Conservation (phyloP, 2,329 filamentous ascomycete species). For the Alternaria ventricosa region DNA sequence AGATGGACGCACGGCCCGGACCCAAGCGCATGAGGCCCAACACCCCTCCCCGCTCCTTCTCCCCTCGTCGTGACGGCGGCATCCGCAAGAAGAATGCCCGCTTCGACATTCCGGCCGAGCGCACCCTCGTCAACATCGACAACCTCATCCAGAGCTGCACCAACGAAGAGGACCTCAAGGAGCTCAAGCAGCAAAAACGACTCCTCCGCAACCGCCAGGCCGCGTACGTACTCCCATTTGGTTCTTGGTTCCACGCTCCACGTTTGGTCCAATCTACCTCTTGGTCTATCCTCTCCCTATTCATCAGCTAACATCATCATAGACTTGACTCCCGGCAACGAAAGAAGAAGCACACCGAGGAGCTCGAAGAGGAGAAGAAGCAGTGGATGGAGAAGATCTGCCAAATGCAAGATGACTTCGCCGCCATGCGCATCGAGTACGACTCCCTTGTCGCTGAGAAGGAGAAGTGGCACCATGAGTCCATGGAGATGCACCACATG, state of each 20-base stretch:
- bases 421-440: slow-evolving; percentile 69
- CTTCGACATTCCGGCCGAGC: slow-evolving; percentile 94
- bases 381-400: slow-evolving; percentile 78
- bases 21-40: slow-evolving; percentile 67
- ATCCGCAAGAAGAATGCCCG: slow-evolving; percentile 99
- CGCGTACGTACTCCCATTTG: slow-evolving; percentile 69
- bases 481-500: slow-evolving; percentile 76
- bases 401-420: slow-evolving; percentile 79
- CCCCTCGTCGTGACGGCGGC: slow-evolving; percentile 79
- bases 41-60: slow-evolving; percentile 75
- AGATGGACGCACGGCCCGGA: slow-evolving; percentile 57
- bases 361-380: slow-evolving; percentile 97
- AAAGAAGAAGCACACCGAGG: slow-evolving; percentile 98
- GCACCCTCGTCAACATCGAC: slow-evolving; percentile 94
- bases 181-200: slow-evolving; percentile 97
- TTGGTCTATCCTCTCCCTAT: slow-evolving; percentile 40
- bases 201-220: slow-evolving; percentile 94
- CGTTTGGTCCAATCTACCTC: slow-evolving; percentile 36
- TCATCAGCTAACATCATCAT: slow-evolving; percentile 46
- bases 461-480: slow-evolving; percentile 74
- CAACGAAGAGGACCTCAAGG: slow-evolving; percentile 93
- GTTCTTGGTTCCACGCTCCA: slow-evolving; percentile 52
- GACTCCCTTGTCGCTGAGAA: slow-evolving; percentile 58
- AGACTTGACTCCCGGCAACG: slow-evolving; percentile 95
- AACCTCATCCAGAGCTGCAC: slow-evolving; percentile 85